Evolutionary conservation across 2,329 filamentous ascomycete genomes (phyloP).

Genomic region (Cladosporium sp.): DNA sequence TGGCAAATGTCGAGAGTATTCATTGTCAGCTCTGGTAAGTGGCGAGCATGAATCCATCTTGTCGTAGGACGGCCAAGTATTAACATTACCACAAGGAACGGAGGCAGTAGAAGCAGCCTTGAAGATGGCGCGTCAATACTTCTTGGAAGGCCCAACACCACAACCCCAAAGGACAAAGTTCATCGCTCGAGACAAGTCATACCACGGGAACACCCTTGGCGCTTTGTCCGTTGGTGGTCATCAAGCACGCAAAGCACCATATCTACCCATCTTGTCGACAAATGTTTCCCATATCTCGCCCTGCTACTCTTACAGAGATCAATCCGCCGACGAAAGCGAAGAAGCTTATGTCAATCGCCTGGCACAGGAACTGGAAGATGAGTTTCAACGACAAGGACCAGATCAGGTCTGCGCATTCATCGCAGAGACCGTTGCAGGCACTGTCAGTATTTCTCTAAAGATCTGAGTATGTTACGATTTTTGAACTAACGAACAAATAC

Average conservation of each 20-base stretch:
- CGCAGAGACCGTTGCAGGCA: constrained; percentile 53
- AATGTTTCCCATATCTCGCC: constrained; percentile 59
- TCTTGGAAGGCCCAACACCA: constrained; percentile 51
- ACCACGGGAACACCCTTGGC: constrained; percentile 68
- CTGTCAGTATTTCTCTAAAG: constrained; percentile 19
- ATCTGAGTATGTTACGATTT: neutral
- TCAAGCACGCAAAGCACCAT: constrained; percentile 56
- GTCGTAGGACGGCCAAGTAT: neutral
- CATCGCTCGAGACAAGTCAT: constrained; percentile 64
- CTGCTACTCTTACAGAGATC: constrained; percentile 46
- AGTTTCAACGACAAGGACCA: constrained; percentile 50
- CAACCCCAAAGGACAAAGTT: constrained; percentile 57
- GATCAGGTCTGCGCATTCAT: constrained; percentile 52
- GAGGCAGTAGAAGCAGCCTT: constrained; percentile 67
- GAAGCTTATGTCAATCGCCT: constrained; percentile 45
- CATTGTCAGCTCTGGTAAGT: constrained; percentile 59
- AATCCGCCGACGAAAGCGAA: constrained; percentile 37
- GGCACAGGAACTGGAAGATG: constrained; percentile 48
- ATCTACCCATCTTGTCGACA: constrained; percentile 56
- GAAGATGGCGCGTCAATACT: constrained; percentile 66
- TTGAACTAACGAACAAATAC: neutral
- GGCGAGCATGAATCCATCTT: constrained; percentile 54
- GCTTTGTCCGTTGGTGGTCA: constrained; percentile 65
- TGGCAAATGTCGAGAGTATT: constrained; percentile 55
- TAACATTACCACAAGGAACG: constrained; percentile 44